Percentiles rank a stretch among this genome's conserved stretches.
phyloP scores from a whole-genome alignment of 1,284 basidiomycete genomes.

The Irpex sp. region DNA sequence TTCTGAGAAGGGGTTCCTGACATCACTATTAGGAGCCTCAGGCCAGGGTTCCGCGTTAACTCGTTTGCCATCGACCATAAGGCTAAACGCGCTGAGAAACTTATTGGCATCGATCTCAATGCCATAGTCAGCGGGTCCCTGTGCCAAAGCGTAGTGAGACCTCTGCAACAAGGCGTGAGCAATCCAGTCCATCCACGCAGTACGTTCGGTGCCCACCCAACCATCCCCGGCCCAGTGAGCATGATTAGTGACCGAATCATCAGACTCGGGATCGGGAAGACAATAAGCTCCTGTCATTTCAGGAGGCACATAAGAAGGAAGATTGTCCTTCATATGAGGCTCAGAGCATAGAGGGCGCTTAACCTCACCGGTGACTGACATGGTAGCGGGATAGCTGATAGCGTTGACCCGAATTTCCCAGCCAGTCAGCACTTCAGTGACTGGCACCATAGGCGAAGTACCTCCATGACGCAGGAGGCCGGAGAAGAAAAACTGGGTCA shows the following conservation, averaged over 20 bases:
- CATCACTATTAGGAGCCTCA: neutral
- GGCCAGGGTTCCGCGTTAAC: neutral
- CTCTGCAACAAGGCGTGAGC: neutral
- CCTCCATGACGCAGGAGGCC: neutral
- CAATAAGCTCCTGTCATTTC: neutral
- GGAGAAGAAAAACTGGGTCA: neutral
- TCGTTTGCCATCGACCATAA: neutral
- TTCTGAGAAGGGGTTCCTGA: neutral
- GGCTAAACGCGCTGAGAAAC: neutral
- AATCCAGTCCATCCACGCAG: neutral
- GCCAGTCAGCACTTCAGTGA: neutral
- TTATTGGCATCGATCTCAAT: neutral
- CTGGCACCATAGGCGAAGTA: neutral
- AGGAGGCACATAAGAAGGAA: neutral
- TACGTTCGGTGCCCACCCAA: neutral
- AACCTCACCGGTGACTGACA: neutral
- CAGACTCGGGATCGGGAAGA: neutral
- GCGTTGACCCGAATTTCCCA: neutral
- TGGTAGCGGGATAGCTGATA: neutral
- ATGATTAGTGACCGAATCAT: neutral
- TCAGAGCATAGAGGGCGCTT: neutral
- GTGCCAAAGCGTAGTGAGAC: neutral
- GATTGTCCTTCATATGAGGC: neutral
- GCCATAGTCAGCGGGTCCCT: neutral
- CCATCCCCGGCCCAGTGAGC: neutral